Evolutionary conservation across 2,329 filamentous ascomycete species (phyloP), one percentile per base, ranked within the genome.

Genomic region (Conoideocrella luteorostrata): DNA sequence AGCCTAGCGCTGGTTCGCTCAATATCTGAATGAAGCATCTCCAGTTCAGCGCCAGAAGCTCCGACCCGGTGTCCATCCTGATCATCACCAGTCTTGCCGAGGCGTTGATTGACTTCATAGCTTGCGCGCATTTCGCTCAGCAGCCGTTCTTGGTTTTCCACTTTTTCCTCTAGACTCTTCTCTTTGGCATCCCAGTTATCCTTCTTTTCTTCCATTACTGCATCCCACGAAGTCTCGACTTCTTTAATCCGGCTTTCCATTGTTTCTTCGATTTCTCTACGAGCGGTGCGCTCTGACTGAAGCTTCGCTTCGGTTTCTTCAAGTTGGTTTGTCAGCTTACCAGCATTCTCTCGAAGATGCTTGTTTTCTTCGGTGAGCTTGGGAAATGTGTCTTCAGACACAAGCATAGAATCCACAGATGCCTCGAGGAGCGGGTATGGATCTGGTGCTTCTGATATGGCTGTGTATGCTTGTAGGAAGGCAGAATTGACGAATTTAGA

Each of bases 111-210:
- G 43, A 98, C 93, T 65, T 98, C 93, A 60, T 96, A 96, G 68
- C 83, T 96, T 21, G 93, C 93, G 67, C 96, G 97, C 60, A 97
- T 81, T 63, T 98, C 94, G 58, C 86, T 95, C 53, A 98, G 67
- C 30, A 98, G 68, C 6, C 89, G 82, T 39, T 98, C 93, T 60
- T 98, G 91, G 55, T 85, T 94, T 63, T 96, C 91, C 3, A 95
- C 74, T 67, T 96, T 97, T 55, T 97, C 91, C 58, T 95, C 89
- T 47, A 96, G 67, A 22, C 79, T 82, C 68, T 86, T 87, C 69
- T 98, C 93, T 61, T 95, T 96, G 7, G 91, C 83, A 43, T 86
- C 82, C 93, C 93, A 98, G 59, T 98, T 98, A 62, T 91, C 88
- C 56, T 88, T 85, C 67, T 95, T 96, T 71, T 98, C 93, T 45